Evolutionary conservation across 2,329 filamentous ascomycete genomes (phyloP), one percentile per base, ranked within the genome.

Genomic region (Aspergillus aculeatinus): DNA sequence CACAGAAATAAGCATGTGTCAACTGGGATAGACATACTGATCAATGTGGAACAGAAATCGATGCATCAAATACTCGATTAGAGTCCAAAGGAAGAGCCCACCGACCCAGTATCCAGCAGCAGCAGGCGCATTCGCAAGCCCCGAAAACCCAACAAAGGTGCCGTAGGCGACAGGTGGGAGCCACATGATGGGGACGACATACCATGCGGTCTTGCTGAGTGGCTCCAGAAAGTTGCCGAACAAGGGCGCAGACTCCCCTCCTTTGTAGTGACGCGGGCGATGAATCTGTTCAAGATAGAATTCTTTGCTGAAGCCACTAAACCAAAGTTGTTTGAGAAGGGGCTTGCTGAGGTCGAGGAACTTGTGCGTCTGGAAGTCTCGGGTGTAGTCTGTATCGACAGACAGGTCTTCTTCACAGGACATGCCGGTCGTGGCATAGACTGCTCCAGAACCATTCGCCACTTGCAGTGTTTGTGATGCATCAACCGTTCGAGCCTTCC

Each of bases 141-240:
- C 89, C 61, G 84, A 74, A 33, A 81, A 80, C 11, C 91, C 88
- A 21, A 90, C 68, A 62, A 83, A 86, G 11, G 88, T 85, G 27
- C 90, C 92, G 72, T 92, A 96, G 10, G 80, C 69, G 48, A 96
- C 85, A 19, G 82, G 84, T n/a, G 95, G 95, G 48, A 95, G 74
- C 95, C 95, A 99, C 1, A 96, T 62, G 0, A 82, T 82, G 2
- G 95, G 95, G 11, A 99, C 83, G 49, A 96, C 76, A 87, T 89
- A 99, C 95, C 95, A 99, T 1, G 95, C 86, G 2, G 95, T 99
- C 82, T 93, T 90, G 76, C 89, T 93, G 60, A 99, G 80, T n/a
- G 95, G 95, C 79, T 99, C 95, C n/a, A 99, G 82, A 75, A 99
- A 96, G 79, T 99, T 98, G 61, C 95, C 95, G 77, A 99, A 99